These are phyloP conservation scores for Neocatenulostroma microsporum DNA, from an alignment of 2,329 filamentous ascomycete species.

Conservation along the genomic window DNA sequence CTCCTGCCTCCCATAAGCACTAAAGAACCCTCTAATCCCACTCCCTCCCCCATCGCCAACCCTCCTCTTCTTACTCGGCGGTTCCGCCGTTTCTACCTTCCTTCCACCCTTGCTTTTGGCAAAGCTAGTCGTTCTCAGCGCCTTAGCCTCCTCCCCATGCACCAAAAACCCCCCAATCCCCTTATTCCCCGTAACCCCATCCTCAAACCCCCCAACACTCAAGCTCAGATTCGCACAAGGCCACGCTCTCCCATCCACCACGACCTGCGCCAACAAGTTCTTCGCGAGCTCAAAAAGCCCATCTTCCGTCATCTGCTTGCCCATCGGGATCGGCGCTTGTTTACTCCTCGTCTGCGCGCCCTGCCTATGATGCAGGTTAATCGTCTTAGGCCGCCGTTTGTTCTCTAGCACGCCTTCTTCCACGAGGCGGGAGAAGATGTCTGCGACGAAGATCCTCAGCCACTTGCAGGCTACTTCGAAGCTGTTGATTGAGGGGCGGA, in stretches of 20 bases:
- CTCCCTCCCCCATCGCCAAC: slow-evolving; percentile 20
- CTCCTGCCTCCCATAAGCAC: slow-evolving; percentile 12
- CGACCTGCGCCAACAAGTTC: slow-evolving; percentile 66
- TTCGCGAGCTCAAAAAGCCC: slow-evolving; percentile 68
- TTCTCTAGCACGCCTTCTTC: slow-evolving; percentile 88
- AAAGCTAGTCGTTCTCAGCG: slow-evolving; percentile 29
- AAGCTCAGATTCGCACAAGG: slow-evolving; percentile 86
- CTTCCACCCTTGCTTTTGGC: slow-evolving; percentile 15
- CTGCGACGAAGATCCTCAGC: slow-evolving; percentile 83
- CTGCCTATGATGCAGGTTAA: slow-evolving; percentile 76
- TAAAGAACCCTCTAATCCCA: slow-evolving; percentile 32
- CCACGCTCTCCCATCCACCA: slow-evolving; percentile 72
- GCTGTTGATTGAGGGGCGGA: slow-evolving; percentile 72
- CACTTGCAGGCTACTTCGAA: slow-evolving; percentile 73
- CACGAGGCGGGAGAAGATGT: slow-evolving; percentile 81
- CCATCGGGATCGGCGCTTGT: slow-evolving; percentile 67
- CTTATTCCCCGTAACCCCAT: slow-evolving; percentile 73
- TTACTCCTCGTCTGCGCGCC: slow-evolving; percentile 66
- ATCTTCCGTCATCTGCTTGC: slow-evolving; percentile 63
- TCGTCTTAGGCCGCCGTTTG: slow-evolving; percentile 74
- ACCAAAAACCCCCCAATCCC: slow-evolving; percentile 83
- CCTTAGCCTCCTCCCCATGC: slow-evolving; percentile 51
- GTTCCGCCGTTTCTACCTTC: slow-evolving; percentile 10
- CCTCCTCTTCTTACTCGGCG: slow-evolving; percentile 30
- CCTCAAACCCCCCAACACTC: slow-evolving; percentile 86